Evolutionary conservation across 2,329 filamentous ascomycete species (phyloP).

Genomic region (Fusarium fracticaudum): DNA sequence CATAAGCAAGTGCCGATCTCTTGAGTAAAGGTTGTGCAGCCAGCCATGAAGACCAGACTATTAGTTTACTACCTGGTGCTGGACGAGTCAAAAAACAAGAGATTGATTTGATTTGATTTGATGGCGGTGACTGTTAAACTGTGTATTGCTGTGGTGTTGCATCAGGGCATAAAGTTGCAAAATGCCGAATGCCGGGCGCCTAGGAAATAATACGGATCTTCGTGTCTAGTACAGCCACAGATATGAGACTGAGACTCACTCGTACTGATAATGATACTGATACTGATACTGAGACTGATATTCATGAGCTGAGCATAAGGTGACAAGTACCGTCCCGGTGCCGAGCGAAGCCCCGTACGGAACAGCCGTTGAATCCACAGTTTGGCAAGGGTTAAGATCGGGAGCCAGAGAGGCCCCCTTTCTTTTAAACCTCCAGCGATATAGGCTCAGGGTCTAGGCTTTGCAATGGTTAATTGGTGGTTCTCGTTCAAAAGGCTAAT

Average conservation of each 20-base stretch:
- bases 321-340: conserved; percentile 42
- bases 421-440: background rate
- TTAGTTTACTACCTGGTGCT: background rate
- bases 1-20: conserved; percentile 1
- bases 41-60: conserved; percentile 1
- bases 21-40: background rate
- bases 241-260: background rate
- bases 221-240: conserved; percentile 2
- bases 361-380: conserved; percentile 30
- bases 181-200: conserved; percentile 33
- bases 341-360: conserved; percentile 38
- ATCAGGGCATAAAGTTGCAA: background rate
- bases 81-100: background rate
- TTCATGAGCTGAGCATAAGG: conserved; percentile 35
- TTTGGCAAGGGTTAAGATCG: conserved; percentile 13
- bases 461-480: background rate
- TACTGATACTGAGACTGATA: background rate
- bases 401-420: conserved; percentile 4
- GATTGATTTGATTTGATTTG: conserved; percentile 24
- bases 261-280: background rate
- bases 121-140: conserved; percentile 4
- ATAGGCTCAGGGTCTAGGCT: background rate
- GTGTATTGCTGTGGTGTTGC: background rate
- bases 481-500: background rate
- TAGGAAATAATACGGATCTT: background rate